Base-by-base conservation (phyloP, 1,284 basidiomycete genomes). In the Clitocybe nebularis region DNA sequence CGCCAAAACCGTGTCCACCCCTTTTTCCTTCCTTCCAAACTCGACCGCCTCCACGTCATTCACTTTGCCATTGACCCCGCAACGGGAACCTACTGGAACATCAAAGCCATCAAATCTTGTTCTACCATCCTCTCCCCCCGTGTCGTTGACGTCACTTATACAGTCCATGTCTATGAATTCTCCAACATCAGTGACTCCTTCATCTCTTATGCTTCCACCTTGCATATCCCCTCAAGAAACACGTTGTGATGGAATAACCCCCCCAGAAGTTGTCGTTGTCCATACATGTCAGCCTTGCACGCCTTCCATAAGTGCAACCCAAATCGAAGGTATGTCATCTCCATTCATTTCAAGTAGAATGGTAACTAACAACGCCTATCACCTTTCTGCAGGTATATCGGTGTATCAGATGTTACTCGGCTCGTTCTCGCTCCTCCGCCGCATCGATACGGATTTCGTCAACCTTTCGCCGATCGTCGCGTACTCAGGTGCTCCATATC, bases 401-500 rank as follows among this genome's bases (percentile, higher is more conserved):
- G 81, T 85, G 36, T 86, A 84, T 60, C 81, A 80, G 56, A 81
- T 78, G 59, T 68, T 63, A 41, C 66, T 85, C 5, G 77, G 73
- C 32, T 59, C 70, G 9, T 67, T 67, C 30, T 62, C 69, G 23
- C 64, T 85, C 35, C 62, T 84, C 46, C 77, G 83, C 51, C 75
- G 84, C 43, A 77, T 84, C 40, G 83, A 86, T 61, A 81, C 81
- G 19, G 80, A 83, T 54, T 86, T 81, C 51, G 82, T 86, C 50
- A 84, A 86, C 57, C 66, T 84, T 33, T 71, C 79, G 24, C 72
- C 76, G 20, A 77, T 86, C 47, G 60, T 75, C 13, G 66, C 69
- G 39, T 62, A 63, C 47, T 61, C 74, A 39, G 62, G 67, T 37
- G 51, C 66, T 22, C 52, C 65, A 2, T 57, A 56, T 30, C 67